phyloP scores from a whole-genome alignment of 129 eudicot genomes.

The Escallonia rubra region DNA sequence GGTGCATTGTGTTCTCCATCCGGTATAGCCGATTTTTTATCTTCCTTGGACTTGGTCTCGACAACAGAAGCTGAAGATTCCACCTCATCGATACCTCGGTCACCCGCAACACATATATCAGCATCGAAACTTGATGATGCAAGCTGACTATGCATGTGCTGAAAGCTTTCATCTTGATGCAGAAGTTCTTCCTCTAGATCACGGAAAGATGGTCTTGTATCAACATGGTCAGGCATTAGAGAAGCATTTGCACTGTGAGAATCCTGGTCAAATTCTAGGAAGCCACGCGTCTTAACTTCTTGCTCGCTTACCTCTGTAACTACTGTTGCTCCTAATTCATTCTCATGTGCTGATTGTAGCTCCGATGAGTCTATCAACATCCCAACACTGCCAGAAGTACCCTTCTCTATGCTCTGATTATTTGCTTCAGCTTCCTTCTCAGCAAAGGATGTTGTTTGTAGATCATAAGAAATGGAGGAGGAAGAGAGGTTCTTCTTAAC shows the following conservation, averaged over 20 bases:
- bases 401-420: conserved; percentile 11
- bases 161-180: conserved; percentile 22
- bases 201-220: background rate
- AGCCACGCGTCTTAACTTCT: background rate
- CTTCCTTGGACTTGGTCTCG: no score
- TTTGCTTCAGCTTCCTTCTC: conserved; percentile 29
- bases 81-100: no score
- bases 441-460: conserved; percentile 20
- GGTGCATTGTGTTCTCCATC: conserved; percentile 12
- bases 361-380: conserved; percentile 9
- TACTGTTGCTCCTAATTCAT: background rate
- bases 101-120: no score
- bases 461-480: conserved; percentile 36
- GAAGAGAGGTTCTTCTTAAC: conserved; percentile 32
- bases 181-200: conserved; percentile 7
- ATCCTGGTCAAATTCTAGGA: conserved; percentile 7
- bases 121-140: no score
- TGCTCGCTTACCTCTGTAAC: conserved; percentile 11
- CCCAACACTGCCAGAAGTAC: conserved; percentile 7
- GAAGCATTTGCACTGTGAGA: conserved; percentile 12
- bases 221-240: conserved; percentile 3
- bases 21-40: background rate
- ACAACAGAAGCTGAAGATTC: no score
- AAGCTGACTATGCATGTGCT: no score
- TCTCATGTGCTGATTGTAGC: background rate